These are phyloP conservation scores for Penicillium hesseltinei DNA, from an alignment of 2,329 filamentous ascomycete genomes.

Conservation along the genomic window DNA sequence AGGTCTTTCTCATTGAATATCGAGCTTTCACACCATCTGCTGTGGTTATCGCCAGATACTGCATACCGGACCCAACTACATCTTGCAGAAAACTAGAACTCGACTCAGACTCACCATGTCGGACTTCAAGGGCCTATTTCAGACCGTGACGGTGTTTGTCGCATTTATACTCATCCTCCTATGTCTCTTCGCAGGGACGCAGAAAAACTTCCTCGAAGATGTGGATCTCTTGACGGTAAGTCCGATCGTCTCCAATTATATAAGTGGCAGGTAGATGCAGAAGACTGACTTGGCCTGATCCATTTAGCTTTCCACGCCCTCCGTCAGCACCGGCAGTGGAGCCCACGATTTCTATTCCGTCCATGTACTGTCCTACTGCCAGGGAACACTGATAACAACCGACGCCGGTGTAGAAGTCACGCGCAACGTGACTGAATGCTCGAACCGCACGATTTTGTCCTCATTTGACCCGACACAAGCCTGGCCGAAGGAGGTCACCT, in stretches of 20 bases:
- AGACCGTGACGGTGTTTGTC: conserved; percentile 50
- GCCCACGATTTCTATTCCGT: conserved; percentile 62
- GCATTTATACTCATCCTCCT: conserved; percentile 60
- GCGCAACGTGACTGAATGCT: conserved; percentile 56
- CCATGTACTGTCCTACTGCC: conserved; percentile 61
- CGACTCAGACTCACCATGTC: conserved; percentile 9
- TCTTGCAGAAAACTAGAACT: background rate
- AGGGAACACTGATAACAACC: conserved; percentile 42
- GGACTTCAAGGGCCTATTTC: conserved; percentile 41
- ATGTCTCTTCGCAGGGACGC: conserved; percentile 61
- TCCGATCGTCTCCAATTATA: background rate
- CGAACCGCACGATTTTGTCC: conserved; percentile 53
- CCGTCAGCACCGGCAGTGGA: conserved; percentile 49
- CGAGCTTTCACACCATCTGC: background rate
- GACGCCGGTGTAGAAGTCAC: conserved; percentile 37
- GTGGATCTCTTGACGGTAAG: conserved; percentile 58
- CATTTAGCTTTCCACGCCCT: conserved; percentile 37
- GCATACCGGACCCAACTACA: background rate
- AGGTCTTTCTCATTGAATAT: background rate
- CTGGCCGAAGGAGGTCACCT: conserved; percentile 50
- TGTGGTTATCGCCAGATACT: background rate
- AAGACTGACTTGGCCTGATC: conserved; percentile 33
- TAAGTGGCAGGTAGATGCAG: background rate
- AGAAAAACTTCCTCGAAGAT: conserved; percentile 55
- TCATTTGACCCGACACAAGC: conserved; percentile 55